phyloP scores from a whole-genome alignment of 495 filamentous ascomycete genomes.

The Podospora comata region DNA sequence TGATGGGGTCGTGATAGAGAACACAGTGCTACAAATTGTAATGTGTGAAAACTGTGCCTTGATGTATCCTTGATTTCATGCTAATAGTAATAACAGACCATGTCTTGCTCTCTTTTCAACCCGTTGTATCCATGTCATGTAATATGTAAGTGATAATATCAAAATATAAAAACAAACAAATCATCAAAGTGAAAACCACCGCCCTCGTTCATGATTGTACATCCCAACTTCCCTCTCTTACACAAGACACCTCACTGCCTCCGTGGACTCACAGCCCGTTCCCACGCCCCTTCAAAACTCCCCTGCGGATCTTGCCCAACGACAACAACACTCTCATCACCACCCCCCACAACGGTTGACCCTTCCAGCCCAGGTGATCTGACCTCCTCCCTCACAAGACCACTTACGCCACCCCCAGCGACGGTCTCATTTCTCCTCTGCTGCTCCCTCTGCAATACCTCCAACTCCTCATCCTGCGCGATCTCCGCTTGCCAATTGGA shows the following conservation, averaged over 20 bases:
- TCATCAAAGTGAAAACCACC: neutral
- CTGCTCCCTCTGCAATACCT: conserved; percentile 15
- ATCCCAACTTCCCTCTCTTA: neutral
- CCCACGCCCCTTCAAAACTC: conserved; percentile 65
- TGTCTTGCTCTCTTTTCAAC: neutral
- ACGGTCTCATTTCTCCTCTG: neutral
- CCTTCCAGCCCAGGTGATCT: neutral
- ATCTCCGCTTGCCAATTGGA: conserved; percentile 81
- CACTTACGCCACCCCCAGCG: neutral
- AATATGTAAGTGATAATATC: neutral
- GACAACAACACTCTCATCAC: conserved; percentile 45
- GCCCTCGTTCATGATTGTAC: neutral
- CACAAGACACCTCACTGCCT: neutral
- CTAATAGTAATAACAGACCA: neutral
- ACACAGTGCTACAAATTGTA: too few relatives aligned
- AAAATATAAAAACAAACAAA: neutral
- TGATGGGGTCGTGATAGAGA: too few relatives aligned
- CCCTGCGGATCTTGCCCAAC: conserved; percentile 44
- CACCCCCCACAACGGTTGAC: conserved; percentile 16
- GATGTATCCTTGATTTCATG: neutral
- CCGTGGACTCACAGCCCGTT: conserved; percentile 41
- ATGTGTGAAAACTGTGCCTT: neutral
- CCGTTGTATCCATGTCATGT: neutral
- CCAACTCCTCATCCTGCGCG: conserved; percentile 41
- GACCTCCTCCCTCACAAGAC: neutral